Percentiles rank a stretch among this genome's conserved stretches.
Evolutionary conservation across 1,139 yeast genomes (phyloP).

Genomic region (Hansenula lynferdii): DNA sequence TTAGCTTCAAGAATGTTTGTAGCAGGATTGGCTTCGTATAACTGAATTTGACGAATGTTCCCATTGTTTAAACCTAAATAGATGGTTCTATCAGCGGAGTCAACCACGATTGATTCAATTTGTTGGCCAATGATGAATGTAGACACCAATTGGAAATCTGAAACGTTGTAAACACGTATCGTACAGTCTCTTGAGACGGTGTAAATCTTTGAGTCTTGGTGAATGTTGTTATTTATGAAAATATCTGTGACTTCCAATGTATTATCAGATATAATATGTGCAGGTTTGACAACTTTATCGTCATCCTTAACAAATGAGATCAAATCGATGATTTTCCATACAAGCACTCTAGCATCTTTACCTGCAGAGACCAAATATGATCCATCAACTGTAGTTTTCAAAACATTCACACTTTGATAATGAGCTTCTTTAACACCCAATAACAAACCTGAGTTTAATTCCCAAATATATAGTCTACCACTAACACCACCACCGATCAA

Average conservation of each 20-base stretch:
- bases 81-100: constrained; percentile 74
- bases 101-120: constrained; percentile 58
- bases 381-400: constrained; percentile 62
- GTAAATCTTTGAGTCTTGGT: constrained; percentile 59
- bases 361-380: constrained; percentile 72
- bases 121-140: constrained; percentile 66
- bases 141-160: constrained; percentile 39
- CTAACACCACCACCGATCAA: constrained; percentile 65
- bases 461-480: constrained; percentile 87
- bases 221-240: constrained; percentile 42
- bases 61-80: constrained; percentile 74
- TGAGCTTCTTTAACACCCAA: constrained; percentile 76
- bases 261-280: constrained; percentile 62
- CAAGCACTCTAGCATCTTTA: constrained; percentile 70
- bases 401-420: constrained; percentile 67
- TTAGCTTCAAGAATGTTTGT: constrained; percentile 45
- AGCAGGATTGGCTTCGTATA: constrained; percentile 44
- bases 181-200: constrained; percentile 77
- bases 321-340: constrained; percentile 70
- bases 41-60: constrained; percentile 47
- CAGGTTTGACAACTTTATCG: constrained; percentile 35
- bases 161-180: constrained; percentile 56
- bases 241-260: constrained; percentile 71
- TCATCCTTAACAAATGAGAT: constrained; percentile 32
- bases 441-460: constrained; percentile 70